phyloP scores from a whole-genome alignment of 2,329 filamentous ascomycete genomes.

The Drechmeria coniospora region DNA sequence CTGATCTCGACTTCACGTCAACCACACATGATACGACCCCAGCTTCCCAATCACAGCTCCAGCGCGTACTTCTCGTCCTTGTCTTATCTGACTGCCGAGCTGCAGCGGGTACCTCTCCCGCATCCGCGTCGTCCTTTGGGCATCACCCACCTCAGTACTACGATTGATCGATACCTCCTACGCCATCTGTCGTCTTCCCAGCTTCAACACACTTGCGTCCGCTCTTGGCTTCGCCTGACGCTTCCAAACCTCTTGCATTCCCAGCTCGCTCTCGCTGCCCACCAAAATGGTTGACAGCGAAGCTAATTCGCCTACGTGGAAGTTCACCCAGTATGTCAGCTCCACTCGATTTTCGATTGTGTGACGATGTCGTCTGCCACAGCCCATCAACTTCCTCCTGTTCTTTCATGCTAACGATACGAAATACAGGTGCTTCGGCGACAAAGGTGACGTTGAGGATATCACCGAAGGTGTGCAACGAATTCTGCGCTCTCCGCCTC shows the following conservation, averaged over 20 bases:
- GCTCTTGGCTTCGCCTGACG: constrained; percentile 3
- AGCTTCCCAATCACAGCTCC: neutral
- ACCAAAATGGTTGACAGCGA: constrained; percentile 92
- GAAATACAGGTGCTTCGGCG: constrained; percentile 75
- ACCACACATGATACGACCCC: neutral
- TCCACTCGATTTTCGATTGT: constrained; percentile 1
- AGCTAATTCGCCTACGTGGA: constrained; percentile 91
- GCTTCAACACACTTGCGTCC: neutral
- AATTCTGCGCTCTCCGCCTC: neutral
- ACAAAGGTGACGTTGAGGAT: constrained; percentile 98
- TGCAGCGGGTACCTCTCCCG: too few relatives aligned
- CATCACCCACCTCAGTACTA: too few relatives aligned
- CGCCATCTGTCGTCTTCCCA: constrained; percentile 1
- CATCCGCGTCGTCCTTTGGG: too few relatives aligned
- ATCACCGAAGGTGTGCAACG: constrained; percentile 71
- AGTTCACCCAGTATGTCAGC: constrained; percentile 87
- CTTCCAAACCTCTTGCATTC: constrained; percentile 8
- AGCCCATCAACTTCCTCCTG: neutral
- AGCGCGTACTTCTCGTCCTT: neutral
- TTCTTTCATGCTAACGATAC: constrained; percentile 7
- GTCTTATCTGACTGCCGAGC: too few relatives aligned
- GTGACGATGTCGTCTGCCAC: neutral
- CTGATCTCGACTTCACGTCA: constrained; percentile 6
- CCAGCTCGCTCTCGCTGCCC: constrained; percentile 16
- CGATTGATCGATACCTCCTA: too few relatives aligned